Conservation (phyloP, 192 early-diverging fungal species). For the Globomyces pollinis-pini region DNA sequence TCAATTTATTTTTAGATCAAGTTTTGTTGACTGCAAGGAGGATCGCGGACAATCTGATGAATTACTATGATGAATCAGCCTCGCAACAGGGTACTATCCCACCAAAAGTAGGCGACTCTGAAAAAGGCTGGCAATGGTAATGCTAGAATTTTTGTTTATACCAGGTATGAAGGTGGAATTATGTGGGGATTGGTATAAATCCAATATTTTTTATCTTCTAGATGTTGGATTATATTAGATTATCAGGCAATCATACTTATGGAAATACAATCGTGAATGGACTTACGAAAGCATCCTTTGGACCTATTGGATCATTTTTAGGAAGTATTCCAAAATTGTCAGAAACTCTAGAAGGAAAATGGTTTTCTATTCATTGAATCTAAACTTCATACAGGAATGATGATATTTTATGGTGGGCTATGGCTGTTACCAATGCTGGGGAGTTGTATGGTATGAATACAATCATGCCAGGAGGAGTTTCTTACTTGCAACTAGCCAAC, state of each 20-base stretch:
- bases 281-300: background rate
- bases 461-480: conserved; percentile 16
- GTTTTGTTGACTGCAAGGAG: too few relatives aligned
- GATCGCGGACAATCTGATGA: too few relatives aligned
- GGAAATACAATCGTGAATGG: background rate
- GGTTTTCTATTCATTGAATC: conserved; percentile 16
- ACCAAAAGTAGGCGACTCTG: too few relatives aligned
- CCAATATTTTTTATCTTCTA: background rate
- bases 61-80: too few relatives aligned
- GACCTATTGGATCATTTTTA: conserved; percentile 1
- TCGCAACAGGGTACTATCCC: too few relatives aligned
- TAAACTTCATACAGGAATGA: conserved; percentile 15
- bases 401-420: conserved; percentile 39
- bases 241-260: background rate
- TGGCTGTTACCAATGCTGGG: conserved; percentile 23
- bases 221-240: conserved; percentile 4
- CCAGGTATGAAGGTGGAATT: conserved; percentile 4
- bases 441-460: conserved; percentile 20
- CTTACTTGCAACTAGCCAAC: conserved; percentile 15
- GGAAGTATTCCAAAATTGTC: background rate
- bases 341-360: conserved; percentile 18
- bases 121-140: too few relatives aligned
- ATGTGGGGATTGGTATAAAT: background rate
- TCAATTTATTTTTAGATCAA: too few relatives aligned
- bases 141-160: too few relatives aligned